Conservation (phyloP, 2,329 filamentous ascomycete species). For the Fusarium guadeloupense region DNA sequence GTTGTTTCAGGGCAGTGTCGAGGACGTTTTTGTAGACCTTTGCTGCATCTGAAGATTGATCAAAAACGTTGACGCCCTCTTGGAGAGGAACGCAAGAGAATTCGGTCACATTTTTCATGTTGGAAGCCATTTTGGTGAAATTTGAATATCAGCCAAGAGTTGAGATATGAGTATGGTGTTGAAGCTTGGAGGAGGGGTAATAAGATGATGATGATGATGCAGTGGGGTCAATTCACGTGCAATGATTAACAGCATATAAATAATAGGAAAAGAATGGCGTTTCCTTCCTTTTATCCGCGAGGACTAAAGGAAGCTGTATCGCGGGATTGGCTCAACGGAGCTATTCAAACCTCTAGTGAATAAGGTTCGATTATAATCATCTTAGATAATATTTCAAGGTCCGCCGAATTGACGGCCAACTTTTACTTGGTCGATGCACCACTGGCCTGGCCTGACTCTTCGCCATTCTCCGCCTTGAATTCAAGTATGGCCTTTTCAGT, state of each 20-base stretch:
- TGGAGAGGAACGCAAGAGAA: conserved; percentile 36
- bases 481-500: conserved; percentile 24
- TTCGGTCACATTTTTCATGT: conserved; percentile 35
- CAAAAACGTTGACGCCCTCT: conserved; percentile 24
- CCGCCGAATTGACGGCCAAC: background rate
- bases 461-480: background rate
- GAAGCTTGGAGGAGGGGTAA: conserved; percentile 12
- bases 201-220: conserved; percentile 3
- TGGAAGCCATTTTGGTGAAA: conserved; percentile 22
- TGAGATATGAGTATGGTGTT: conserved; percentile 2
- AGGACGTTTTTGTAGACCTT: conserved; percentile 29
- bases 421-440: too few relatives aligned
- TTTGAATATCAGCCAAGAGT: background rate
- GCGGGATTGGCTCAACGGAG: fast-evolving
- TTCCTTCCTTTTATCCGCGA: conserved; percentile 32
- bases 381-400: background rate
- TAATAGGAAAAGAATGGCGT: background rate
- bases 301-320: conserved; percentile 21
- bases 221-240: conserved; percentile 23
- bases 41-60: conserved; percentile 16
- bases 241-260: background rate
- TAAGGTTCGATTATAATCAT: background rate
- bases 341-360: background rate
- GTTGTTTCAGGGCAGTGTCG: conserved; percentile 34
- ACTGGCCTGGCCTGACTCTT: background rate